These are phyloP conservation scores for Ophiognomonia clavigignenti-juglandacearum DNA, from an alignment of 2,329 filamentous ascomycete species.

Conservation along the genomic window DNA sequence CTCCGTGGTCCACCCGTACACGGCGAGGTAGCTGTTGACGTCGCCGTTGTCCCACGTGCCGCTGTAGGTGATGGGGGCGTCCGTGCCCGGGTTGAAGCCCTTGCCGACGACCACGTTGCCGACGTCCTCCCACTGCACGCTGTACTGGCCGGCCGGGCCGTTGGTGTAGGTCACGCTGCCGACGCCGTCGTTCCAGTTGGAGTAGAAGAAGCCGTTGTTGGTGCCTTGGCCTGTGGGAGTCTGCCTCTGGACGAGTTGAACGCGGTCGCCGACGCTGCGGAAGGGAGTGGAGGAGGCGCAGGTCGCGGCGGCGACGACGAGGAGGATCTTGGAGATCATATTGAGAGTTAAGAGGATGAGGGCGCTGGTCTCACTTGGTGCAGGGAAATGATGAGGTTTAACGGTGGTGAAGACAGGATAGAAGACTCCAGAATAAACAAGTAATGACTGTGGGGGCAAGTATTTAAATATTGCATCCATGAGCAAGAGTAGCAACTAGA, in stretches of 20 bases:
- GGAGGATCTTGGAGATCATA: conserved; percentile 4
- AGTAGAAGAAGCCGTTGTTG: conserved; percentile 40
- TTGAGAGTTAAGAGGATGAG: not conserved
- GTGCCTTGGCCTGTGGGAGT: conserved; percentile 29
- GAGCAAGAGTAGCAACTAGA: too few species aligned
- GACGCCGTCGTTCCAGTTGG: conserved; percentile 37
- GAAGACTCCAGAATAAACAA: too few species aligned
- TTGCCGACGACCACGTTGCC: conserved; percentile 54
- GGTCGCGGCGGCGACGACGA: conserved; percentile 4
- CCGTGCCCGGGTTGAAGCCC: conserved; percentile 49
- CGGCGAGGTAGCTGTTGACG: conserved; percentile 25
- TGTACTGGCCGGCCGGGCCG: conserved; percentile 34
- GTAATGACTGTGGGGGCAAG: too few species aligned
- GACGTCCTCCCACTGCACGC: conserved; percentile 34
- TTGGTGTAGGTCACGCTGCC: conserved; percentile 37
- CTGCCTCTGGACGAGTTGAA: not conserved
- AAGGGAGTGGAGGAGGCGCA: not conserved
- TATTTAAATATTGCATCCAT: too few species aligned
- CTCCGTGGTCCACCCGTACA: conserved; percentile 35
- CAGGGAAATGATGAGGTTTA: too few species aligned
- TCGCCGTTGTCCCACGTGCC: conserved; percentile 26
- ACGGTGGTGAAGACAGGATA: too few species aligned
- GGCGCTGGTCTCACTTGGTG: too few species aligned
- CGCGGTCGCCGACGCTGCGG: not conserved
- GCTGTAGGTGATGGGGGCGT: conserved; percentile 22